Base-by-base conservation (phyloP, 2,329 filamentous ascomycete species). In the Fusarium lateritium region DNA sequence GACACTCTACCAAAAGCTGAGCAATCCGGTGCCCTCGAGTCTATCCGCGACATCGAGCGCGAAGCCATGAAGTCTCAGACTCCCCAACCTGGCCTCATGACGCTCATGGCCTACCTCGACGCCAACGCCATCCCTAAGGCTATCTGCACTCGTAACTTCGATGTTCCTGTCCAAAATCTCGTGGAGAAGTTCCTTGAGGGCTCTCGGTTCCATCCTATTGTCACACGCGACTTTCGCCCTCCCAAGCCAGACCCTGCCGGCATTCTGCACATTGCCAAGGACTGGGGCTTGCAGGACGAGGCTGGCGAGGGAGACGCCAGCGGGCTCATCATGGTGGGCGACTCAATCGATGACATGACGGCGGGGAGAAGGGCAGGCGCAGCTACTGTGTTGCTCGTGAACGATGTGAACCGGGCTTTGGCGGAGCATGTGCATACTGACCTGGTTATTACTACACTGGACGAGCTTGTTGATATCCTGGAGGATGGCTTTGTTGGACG, bases 91-190 rank as follows among this genome's bases (percentile, higher is more conserved):
- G 95, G 95, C 2, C 88, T 98, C 5, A 80, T 85, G 2, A 79
- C 85, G 28, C 85, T 99, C 52, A 97, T 98, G 92, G 81, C 88
- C 58, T 97, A 96, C 78, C 88, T 98, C 19, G 90, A 96, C 75
- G 76, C 80, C 8, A 85, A 86, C 28, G 79, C 81, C 7, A 78
- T 98, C 33, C 88, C 83, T 71, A 96, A 97, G 79, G 95, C 88
- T 17, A 94, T 98, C 68, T 98, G 94, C 81, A 98, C 96, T 4
- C 88, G 96, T 76, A 98, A 99, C 82, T 98, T 98, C 76, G 93
- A 95, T 73, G 83, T 87, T 9, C 93, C 93, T 7, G 93, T 96
- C 2, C 81, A 85, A 46, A 91, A 94, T 78, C 85, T 97, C 5
- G 85, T 98, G 5, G 81, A 82, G 52, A 96, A 90, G 49, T 96